Conservation (phyloP, 805 yeast species). For the Sporopachydermia quercuum region DNA sequence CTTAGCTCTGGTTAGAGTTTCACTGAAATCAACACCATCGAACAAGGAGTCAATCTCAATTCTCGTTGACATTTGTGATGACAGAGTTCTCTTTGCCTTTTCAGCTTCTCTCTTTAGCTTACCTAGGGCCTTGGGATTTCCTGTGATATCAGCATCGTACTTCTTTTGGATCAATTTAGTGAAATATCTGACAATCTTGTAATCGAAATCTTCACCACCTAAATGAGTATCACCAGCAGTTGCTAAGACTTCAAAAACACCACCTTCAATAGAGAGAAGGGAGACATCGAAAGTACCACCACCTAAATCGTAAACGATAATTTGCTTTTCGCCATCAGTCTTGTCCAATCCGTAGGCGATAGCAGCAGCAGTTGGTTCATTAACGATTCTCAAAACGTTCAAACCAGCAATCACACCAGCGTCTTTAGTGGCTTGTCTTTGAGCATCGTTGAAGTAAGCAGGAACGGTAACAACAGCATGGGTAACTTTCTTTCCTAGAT, state of each 20-base stretch:
- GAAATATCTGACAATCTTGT: conserved; percentile 77
- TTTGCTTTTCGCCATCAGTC: conserved; percentile 71
- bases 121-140: conserved; percentile 75
- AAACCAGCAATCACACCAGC: conserved; percentile 88
- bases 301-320: conserved; percentile 87
- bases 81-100: conserved; percentile 93
- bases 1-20: conserved; percentile 92
- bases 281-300: conserved; percentile 97
- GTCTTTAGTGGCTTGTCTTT: conserved; percentile 88
- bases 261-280: conserved; percentile 72
- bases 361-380: conserved; percentile 96
- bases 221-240: conserved; percentile 94
- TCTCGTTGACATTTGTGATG: conserved; percentile 90
- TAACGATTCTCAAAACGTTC: conserved; percentile 76
- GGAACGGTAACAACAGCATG: conserved; percentile 91
- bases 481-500: conserved; percentile 68
- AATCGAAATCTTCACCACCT: conserved; percentile 96
- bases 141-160: conserved; percentile 68
- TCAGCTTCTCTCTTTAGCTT: conserved; percentile 95
- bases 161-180: conserved; percentile 84
- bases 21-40: conserved; percentile 92
- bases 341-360: conserved; percentile 88
- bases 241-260: conserved; percentile 85
- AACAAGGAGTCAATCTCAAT: conserved; percentile 90
- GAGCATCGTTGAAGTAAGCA: conserved; percentile 88